Conservation (phyloP, 805 yeast genomes). For the Starmerella geochares region DNA sequence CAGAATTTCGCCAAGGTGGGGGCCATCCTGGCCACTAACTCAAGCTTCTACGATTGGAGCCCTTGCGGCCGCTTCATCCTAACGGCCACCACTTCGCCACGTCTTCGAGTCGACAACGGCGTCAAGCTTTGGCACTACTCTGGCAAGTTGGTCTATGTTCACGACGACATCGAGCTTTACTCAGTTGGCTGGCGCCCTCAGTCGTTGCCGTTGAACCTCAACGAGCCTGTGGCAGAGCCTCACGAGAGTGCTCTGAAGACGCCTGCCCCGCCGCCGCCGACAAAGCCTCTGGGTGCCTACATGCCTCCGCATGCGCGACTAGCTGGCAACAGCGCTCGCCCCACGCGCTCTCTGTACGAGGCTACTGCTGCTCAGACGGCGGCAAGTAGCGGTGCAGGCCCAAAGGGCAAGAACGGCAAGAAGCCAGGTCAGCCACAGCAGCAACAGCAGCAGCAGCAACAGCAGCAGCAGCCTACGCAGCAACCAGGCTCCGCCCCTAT, state of each 20-base stretch:
- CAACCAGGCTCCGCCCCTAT: slow-evolving; percentile 32
- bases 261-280: slow-evolving; percentile 30
- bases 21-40: slow-evolving; percentile 81
- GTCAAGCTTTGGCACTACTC: slow-evolving; percentile 85
- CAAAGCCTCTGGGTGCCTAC: slow-evolving; percentile 78
- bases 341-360: slow-evolving; percentile 27
- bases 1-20: slow-evolving; percentile 70
- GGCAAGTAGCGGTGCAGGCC: neutral
- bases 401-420: slow-evolving; percentile 7
- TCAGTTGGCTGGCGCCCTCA: slow-evolving; percentile 79
- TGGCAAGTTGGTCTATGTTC: slow-evolving; percentile 68
- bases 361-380: slow-evolving; percentile 13
- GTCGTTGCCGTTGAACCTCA: slow-evolving; percentile 39
- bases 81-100: slow-evolving; percentile 95
- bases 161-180: slow-evolving; percentile 72
- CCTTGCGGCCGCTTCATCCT: slow-evolving; percentile 90
- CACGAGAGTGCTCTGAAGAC: slow-evolving; percentile 58
- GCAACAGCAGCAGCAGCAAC: too few species aligned
- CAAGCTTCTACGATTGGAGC: slow-evolving; percentile 95
- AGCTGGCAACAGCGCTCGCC: slow-evolving; percentile 28
- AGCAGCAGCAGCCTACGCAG: neutral
- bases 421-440: slow-evolving; percentile 6
- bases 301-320: slow-evolving; percentile 92
- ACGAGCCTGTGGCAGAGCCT: slow-evolving; percentile 46
- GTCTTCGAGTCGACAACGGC: slow-evolving; percentile 94